Conservation (phyloP, 139 green algal genomes). For the Yamagishiella unicocca region DNA sequence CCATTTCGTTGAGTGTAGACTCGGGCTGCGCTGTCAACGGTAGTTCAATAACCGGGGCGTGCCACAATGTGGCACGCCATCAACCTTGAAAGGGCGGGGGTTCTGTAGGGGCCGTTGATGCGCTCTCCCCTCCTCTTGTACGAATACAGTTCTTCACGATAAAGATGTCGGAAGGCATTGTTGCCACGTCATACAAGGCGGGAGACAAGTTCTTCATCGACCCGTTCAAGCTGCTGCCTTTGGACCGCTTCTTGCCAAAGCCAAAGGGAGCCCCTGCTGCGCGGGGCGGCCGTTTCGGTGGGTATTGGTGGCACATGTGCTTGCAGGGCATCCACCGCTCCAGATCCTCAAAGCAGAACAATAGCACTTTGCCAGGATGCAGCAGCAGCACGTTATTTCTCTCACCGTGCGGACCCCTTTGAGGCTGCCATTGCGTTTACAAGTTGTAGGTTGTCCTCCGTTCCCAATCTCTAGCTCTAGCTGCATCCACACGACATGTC, state of each 20-base stretch:
- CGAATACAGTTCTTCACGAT: conserved; percentile 94
- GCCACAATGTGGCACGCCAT: background rate
- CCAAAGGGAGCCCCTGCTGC: conserved; percentile 78
- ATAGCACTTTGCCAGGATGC: too few relatives aligned
- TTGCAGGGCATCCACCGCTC: too few relatives aligned
- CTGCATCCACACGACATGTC: too few relatives aligned
- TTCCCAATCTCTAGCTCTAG: too few relatives aligned
- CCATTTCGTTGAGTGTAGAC: background rate
- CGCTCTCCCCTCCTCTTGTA: background rate
- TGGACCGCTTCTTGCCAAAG: conserved; percentile 92
- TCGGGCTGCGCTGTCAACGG: background rate
- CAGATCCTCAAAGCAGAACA: background rate
- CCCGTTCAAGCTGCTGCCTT: conserved; percentile 86
- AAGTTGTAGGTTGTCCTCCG: too few relatives aligned
- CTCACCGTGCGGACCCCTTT: too few relatives aligned
- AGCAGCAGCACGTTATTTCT: too few relatives aligned
- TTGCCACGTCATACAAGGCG: conserved; percentile 90
- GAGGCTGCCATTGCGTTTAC: too few relatives aligned
- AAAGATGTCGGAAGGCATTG: conserved; percentile 96
- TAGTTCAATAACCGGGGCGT: background rate
- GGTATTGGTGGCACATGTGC: too few relatives aligned
- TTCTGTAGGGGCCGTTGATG: background rate
- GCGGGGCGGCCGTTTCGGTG: conserved; percentile 42
- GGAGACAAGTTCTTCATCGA: conserved; percentile 99
- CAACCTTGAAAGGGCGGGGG: too few relatives aligned